Conservation (phyloP, 2,329 filamentous ascomycete species). For the Dendryphion nanum region DNA sequence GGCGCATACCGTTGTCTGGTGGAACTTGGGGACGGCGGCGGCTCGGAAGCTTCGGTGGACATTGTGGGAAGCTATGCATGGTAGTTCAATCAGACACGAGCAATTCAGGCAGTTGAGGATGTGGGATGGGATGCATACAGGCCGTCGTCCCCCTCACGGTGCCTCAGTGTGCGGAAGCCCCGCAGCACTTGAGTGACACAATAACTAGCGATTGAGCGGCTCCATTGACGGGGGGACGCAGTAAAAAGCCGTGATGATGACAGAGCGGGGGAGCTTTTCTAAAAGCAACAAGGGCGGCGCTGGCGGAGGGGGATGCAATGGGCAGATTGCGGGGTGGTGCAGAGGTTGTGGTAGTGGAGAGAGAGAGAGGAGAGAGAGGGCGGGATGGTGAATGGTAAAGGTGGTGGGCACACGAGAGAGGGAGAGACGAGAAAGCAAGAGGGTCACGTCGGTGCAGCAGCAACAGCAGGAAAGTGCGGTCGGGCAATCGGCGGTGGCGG, state of each 20-base stretch:
- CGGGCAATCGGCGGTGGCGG: too few species aligned
- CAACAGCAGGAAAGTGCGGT: conserved; percentile 3
- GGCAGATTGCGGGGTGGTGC: neutral
- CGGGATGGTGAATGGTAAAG: conserved; percentile 1
- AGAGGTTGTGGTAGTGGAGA: neutral
- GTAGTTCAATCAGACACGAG: neutral
- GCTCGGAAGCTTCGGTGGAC: conserved; percentile 32
- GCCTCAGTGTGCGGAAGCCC: conserved; percentile 44
- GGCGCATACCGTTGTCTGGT: conserved; percentile 35
- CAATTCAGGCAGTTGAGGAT: conserved; percentile 1
- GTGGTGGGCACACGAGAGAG: conserved; percentile 3
- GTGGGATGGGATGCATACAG: conserved; percentile 29
- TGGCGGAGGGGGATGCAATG: neutral
- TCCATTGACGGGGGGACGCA: conserved; percentile 38
- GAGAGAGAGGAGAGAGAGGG: neutral
- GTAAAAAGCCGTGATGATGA: conserved; percentile 8
- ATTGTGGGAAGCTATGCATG: conserved; percentile 29
- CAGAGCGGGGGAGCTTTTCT: too few species aligned
- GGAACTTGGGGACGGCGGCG: conserved; percentile 35
- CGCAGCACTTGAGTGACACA: conserved; percentile 43
- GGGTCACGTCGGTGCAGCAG: too few species aligned
- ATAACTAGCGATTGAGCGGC: conserved; percentile 41
- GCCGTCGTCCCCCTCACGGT: conserved; percentile 38
- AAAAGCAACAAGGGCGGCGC: neutral
- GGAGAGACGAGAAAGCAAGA: neutral